These are phyloP conservation scores for Alternaria brassicicola DNA, from an alignment of 2,329 filamentous ascomycete species.

Conservation along the genomic window DNA sequence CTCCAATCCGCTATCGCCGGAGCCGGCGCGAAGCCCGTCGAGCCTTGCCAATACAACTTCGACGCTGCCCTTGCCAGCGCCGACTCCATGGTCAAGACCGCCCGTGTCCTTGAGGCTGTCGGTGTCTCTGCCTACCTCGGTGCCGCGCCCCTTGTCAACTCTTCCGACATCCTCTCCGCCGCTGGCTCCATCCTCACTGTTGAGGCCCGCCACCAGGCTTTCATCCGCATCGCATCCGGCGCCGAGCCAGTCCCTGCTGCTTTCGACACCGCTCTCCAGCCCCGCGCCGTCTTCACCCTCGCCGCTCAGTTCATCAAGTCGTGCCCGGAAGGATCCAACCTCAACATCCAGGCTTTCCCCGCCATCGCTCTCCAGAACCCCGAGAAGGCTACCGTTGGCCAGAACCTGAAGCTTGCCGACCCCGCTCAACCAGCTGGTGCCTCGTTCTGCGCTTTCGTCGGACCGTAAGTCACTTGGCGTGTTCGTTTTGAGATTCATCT, in stretches of 20 bases:
- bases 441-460: constrained; percentile 70
- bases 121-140: constrained; percentile 76
- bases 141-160: constrained; percentile 68
- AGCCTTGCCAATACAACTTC: constrained; percentile 76
- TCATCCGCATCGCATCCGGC: constrained; percentile 67
- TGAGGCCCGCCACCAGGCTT: constrained; percentile 75
- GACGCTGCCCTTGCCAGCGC: constrained; percentile 64
- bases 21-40: constrained; percentile 68
- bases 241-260: constrained; percentile 68
- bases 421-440: constrained; percentile 51
- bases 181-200: constrained; percentile 75
- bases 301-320: constrained; percentile 74
- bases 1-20: constrained; percentile 66
- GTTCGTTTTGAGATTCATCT: not conserved
- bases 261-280: constrained; percentile 72
- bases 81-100: constrained; percentile 70
- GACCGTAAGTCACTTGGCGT: constrained; percentile 55
- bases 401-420: constrained; percentile 49
- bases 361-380: constrained; percentile 60
- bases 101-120: constrained; percentile 72
- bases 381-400: constrained; percentile 49
- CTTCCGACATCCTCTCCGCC: constrained; percentile 65
- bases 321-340: constrained; percentile 69
- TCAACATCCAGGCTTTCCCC: constrained; percentile 69
- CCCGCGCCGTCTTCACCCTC: constrained; percentile 73